Conservation (phyloP, 129 eudicot species). For the Pseudognaphalium luteoalbum region DNA sequence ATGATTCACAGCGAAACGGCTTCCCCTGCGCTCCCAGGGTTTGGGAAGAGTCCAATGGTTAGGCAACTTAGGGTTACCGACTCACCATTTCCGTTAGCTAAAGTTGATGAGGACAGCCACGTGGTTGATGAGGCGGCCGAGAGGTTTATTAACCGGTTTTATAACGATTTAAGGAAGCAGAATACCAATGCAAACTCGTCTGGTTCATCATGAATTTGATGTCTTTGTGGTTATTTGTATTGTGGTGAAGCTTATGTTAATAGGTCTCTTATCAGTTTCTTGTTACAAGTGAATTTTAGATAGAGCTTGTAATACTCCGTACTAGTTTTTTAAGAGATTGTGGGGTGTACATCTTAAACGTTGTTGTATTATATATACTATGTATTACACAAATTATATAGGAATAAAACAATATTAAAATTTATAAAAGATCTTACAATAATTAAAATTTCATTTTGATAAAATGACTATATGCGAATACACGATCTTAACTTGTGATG, state of each 20-base stretch:
- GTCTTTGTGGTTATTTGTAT: background rate
- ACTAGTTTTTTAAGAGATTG: slow-evolving; percentile 5
- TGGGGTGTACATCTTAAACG: slow-evolving; percentile 20
- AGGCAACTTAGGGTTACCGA: slow-evolving; percentile 46
- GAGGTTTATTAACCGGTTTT: slow-evolving; percentile 39
- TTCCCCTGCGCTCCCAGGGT: slow-evolving; percentile 31
- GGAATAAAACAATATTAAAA: background rate
- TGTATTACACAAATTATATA: background rate
- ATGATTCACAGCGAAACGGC: slow-evolving; percentile 27
- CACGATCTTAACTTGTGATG: too few relatives aligned
- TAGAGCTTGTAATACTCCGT: slow-evolving; percentile 27
- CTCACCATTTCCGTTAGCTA: slow-evolving; percentile 38
- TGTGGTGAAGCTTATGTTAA: background rate
- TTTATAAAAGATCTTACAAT: too few relatives aligned
- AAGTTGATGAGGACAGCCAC: slow-evolving; percentile 3
- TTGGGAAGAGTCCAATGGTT: slow-evolving; percentile 35
- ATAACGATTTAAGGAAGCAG: slow-evolving; percentile 28
- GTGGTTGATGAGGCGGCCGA: slow-evolving; percentile 48
- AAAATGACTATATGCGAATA: too few relatives aligned
- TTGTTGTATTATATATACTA: slow-evolving; percentile 14
- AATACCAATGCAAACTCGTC: slow-evolving; percentile 23
- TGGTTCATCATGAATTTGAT: slow-evolving; percentile 9
- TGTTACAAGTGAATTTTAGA: slow-evolving; percentile 33
- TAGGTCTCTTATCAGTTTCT: background rate
- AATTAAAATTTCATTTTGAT: too few relatives aligned